Base-by-base conservation (phyloP, 768 basidiomycete species). In the Naganishia vaughanmartiniae region DNA sequence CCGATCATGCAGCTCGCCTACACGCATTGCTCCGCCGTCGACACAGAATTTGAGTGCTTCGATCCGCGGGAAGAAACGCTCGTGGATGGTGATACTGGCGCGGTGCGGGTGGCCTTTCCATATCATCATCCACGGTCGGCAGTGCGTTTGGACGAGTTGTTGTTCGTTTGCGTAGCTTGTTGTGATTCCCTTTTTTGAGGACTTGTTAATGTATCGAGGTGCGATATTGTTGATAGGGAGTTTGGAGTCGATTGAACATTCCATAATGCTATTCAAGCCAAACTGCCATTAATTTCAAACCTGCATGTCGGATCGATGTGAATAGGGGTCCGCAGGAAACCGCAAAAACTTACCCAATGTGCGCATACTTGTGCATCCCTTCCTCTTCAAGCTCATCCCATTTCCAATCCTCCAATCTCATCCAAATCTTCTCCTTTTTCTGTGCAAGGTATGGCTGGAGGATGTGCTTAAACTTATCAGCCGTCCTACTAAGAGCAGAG, bases 91-190 rank as follows among this genome's bases (percentile, higher is more conserved):
- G 4, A 63, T 36, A 24, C 36, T n/a, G 36, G 60, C 39, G 2
- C 60, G 60, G 30, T 63, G 60, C 3, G 60, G 60, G 28, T 45
- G 60, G 26, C 42, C 60, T 45, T 45, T 63, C 24, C 39, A 63
- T 39, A 63, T 42, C 36, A 45, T 34, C 39, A 63, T 42, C 60
- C 60, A 63, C 21, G 60, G 60, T n/a, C 42, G 60, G 15, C 60
- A 63, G 26, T 63, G 42, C 2, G 28, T 26, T 4, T 45, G n/a
- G 60, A 63, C 39, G 31, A 63, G n/a, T 21, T 34, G 60, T 28
- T 42, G 36, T 30, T 63, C 60, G 4, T 26, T 63, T 14, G 60
- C 60, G 24, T 28, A 63, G 19, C 42, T 4, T 45, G 36, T 4
- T 45, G 36, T 63, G 6, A 34, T 1, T 26, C 36, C 36, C 24